Percentiles rank a stretch among this genome's conserved stretches.
phyloP scores from a whole-genome alignment of 2,329 filamentous ascomycete species.

The Aspergillus japonicus region DNA sequence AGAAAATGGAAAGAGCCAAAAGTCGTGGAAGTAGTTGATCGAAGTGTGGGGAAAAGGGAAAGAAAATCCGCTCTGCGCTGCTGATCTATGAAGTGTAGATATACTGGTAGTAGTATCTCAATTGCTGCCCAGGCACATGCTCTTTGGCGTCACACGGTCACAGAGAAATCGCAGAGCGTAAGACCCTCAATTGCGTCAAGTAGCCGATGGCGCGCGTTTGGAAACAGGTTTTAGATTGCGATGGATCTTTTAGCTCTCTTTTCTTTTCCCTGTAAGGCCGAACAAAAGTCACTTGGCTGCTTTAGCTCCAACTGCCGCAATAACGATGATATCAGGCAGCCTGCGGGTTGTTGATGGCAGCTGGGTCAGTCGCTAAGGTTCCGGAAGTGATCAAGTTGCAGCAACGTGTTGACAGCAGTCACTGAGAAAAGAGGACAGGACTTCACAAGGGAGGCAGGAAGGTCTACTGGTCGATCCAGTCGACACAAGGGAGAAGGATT shows the following conservation, averaged over 20 bases:
- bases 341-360: neutral
- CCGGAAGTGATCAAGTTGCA: neutral
- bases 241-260: constrained; percentile 1
- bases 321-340: neutral
- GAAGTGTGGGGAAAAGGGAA: neutral
- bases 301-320: neutral
- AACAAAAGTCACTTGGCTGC: neutral
- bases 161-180: neutral
- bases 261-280: neutral
- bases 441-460: neutral
- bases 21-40: no score
- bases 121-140: neutral
- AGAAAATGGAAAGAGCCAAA: neutral
- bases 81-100: neutral
- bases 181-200: neutral
- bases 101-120: neutral
- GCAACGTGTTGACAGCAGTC: neutral
- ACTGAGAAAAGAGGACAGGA: neutral
- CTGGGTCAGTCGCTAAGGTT: neutral
- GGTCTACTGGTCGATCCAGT: neutral
- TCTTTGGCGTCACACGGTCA: neutral
- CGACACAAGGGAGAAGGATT: constrained; percentile 5
- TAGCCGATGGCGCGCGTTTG: neutral
- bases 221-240: neutral
- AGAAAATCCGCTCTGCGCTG: neutral